A percentile compares a stretch with the other conserved stretches of the same genome.
These are phyloP conservation scores for Juncus inflexus DNA, from an alignment of 176 grass and related monocot species.

Conservation along the genomic window DNA sequence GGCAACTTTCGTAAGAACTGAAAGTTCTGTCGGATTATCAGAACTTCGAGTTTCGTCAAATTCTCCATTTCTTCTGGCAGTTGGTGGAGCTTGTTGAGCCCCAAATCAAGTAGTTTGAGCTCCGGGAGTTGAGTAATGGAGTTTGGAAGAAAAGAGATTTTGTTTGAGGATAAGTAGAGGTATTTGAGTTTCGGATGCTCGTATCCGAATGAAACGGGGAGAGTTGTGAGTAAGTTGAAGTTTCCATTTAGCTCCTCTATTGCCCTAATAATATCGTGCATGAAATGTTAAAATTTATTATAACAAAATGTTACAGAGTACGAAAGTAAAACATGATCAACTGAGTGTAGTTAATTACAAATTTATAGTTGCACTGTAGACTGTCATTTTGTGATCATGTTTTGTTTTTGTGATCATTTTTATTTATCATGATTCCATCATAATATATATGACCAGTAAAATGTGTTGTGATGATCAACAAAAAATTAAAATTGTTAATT, in stretches of 20 bases:
- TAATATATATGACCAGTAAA: no score
- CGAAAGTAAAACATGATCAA: no score
- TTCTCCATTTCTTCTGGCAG: conserved; percentile 37
- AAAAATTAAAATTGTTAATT: no score
- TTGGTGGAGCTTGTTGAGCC: conserved; percentile 28
- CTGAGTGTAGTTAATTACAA: no score
- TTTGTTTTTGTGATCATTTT: no score
- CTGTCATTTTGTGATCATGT: no score
- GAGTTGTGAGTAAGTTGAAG: conserved; percentile 24
- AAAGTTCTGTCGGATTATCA: conserved; percentile 33
- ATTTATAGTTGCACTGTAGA: no score
- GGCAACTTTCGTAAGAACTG: conserved; percentile 22
- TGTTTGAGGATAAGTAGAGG: conserved; percentile 29
- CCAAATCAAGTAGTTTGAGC: conserved; percentile 29
- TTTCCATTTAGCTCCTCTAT: conserved; percentile 28
- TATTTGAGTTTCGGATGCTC: conserved; percentile 24
- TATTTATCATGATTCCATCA: no score
- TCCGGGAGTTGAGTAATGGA: conserved; percentile 33
- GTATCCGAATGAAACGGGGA: conserved; percentile 28
- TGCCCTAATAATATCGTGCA: conserved; percentile 1
- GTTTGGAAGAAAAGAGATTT: conserved; percentile 25
- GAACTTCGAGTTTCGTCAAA: conserved; percentile 23
- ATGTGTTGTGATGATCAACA: no score
- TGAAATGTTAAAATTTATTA: no score
- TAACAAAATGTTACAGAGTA: no score